Evolutionary conservation across 106 monocot genomes (phyloP).

Genomic region (Allium sativum): DNA sequence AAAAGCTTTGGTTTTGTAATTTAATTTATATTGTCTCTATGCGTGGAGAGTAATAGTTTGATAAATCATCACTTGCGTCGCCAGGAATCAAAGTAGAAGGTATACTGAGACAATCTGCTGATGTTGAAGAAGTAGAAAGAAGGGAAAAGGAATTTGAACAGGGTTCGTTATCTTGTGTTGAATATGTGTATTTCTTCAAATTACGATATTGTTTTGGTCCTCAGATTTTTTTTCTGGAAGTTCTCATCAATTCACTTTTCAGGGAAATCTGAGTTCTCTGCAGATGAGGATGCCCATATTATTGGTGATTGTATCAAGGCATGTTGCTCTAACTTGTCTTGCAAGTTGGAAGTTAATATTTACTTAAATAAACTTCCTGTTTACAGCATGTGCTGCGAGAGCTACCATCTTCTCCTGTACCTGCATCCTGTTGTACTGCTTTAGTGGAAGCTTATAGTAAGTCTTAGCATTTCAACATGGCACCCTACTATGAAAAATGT

Average conservation of each 20-base stretch:
- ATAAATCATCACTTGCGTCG: not conserved
- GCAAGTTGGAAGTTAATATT: not conserved
- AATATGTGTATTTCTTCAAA: conserved; percentile 1
- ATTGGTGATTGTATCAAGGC: conserved; percentile 99
- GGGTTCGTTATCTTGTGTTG: conserved; percentile 25
- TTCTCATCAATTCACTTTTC: conserved; percentile 13
- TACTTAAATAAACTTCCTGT: conserved; percentile 4
- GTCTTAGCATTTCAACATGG: conserved; percentile 7
- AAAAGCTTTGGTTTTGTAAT: too few species aligned
- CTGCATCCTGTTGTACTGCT: conserved; percentile 83
- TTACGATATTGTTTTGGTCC: not conserved
- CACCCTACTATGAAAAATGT: not conserved
- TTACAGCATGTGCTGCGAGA: conserved; percentile 88
- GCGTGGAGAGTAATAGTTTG: too few species aligned
- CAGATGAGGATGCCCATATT: conserved; percentile 95
- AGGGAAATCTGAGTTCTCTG: conserved; percentile 81
- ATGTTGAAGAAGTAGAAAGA: conserved; percentile 90
- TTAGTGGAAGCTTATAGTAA: conserved; percentile 85
- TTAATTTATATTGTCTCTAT: too few species aligned
- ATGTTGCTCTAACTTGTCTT: too few species aligned
- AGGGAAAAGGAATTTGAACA: conserved; percentile 94
- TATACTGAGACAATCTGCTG: conserved; percentile 84
- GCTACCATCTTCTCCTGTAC: conserved; percentile 93
- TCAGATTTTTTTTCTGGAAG: not conserved
- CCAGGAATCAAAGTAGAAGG: conserved; percentile 86